Base-by-base conservation (phyloP, 1,284 basidiomycete species). In the Phlebopus sp. region DNA sequence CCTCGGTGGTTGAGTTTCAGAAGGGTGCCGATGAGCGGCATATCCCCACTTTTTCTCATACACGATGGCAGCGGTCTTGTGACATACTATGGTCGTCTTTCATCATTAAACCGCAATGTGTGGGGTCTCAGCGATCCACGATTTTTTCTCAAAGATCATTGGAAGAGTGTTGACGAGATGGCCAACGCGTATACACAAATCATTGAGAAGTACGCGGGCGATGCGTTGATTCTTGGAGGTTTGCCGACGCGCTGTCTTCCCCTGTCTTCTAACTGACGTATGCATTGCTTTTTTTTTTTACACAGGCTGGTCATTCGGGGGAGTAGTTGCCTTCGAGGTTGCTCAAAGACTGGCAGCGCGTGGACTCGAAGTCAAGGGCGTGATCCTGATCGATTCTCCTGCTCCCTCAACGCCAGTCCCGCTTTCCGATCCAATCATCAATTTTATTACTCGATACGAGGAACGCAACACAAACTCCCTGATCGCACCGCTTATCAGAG, bases 291-390 rank as follows among this genome's bases (percentile, higher is more conserved):
- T 18, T 34, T 6, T 3, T 37, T 18, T 34, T 6, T 6, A 23
- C 11, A 6, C 50, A 84, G 85, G 86, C 0, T 88, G 86, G 85
- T 89, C 86, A 4, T 86, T 88, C 57, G 86, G 86, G 14, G 86
- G 86, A 3, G 76, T 86, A 9, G 76, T 80, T 0, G 82, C 86
- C 0, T 86, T 79, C 55, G 84, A 86, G 56, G 66, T 78, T 5
- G 77, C 81, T n/a, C 72, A 72, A 2, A 73, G 77, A 32, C 72
- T 87, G n/a, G 54, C 60, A 14, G 55, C 55, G 9, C 63, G 55
- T 7, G 79, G 77, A 2, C 55, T 74, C 10, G 49, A 52, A 1
- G 77, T 84, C 14, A 66, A 69, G 47, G 85, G 84, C 0, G 68
- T 89, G 36, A 55, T 87, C 4, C 68, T 87, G 50, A 81, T 89